Evolutionary conservation across 371 early-diverging fungal species (phyloP), one percentile per base, ranked within the genome.

Genomic region (Zopfochytrium polystomum): DNA sequence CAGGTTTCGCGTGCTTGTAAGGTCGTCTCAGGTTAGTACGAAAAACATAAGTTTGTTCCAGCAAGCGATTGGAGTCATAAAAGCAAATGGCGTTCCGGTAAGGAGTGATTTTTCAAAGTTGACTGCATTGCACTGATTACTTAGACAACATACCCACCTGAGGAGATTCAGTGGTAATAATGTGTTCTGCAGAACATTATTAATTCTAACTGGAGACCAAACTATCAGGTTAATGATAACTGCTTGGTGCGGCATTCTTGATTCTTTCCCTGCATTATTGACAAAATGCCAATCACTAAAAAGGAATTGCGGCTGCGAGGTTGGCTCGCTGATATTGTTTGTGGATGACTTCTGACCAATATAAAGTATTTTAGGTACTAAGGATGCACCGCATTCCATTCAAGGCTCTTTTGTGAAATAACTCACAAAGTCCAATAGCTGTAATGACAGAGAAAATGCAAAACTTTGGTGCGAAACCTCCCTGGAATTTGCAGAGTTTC

Each of bases 301-400:
- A 18, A 65, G 65, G 66, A 65, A 65, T 30, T 26, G 53, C 43
- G 66, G 66, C 18, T 65, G 66, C 33, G 66, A 65, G 34, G 66
- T 65, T n/a, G 42, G 60, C 42, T 34, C 7, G 15, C 26, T 27
- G 9, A 47, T 25, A 15, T 23, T 50, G 1, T 23, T 42, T 32
- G n/a, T 57, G 35, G 23, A 13, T 35, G 3, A 30, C 9, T 33
- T 49, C 34, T 46, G 1, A 20, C 52, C 54, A 52, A 34, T 54
- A 47, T 65, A 47, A 58, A 53, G 59, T 65, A 23, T n/a, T 6
- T n/a, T 43, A 29, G 29, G 30, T n/a, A 31, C 13, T 30, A 42
- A 55, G 45, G 13, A 15, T 18, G 25, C 2, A 30, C 7, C 18
- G 2, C 42, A 5, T 33, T 49, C 32, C 25, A 18, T 23, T 44